Conservation (phyloP, 495 filamentous ascomycete species). For the Aspergillus biplanus region DNA sequence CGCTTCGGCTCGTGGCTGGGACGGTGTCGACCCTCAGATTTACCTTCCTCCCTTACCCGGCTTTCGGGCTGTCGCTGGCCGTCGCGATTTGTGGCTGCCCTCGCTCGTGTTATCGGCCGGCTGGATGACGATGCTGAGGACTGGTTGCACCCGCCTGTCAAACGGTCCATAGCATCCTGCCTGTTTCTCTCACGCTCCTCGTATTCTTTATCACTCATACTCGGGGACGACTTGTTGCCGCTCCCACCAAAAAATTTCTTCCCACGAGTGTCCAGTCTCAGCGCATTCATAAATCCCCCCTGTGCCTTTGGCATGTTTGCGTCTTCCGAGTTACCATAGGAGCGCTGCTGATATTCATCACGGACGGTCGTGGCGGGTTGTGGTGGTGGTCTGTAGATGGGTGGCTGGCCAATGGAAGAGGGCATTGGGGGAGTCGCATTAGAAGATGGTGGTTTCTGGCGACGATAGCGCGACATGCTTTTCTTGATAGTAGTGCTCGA, state of each 20-base stretch:
- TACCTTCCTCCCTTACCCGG: slow-evolving; percentile 16
- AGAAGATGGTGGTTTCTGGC: slow-evolving; percentile 37
- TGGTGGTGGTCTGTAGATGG: slow-evolving; percentile 18
- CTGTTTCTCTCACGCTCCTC: slow-evolving; percentile 49
- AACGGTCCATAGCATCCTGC: slow-evolving; percentile 41
- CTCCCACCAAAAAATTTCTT: slow-evolving; percentile 5
- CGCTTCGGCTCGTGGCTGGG: slow-evolving; percentile 25
- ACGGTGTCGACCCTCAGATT: slow-evolving; percentile 15
- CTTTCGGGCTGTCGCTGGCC: slow-evolving; percentile 2
- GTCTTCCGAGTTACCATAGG: slow-evolving; percentile 1
- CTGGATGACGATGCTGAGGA: slow-evolving; percentile 25
- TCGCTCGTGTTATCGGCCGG: slow-evolving; percentile 23
- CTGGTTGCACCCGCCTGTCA: slow-evolving; percentile 34
- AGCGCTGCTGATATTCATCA: slow-evolving; percentile 2
- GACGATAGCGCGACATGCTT: slow-evolving; percentile 64
- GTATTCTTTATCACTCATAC: slow-evolving; percentile 26
- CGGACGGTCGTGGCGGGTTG: not conserved
- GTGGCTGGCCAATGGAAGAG: slow-evolving; percentile 7
- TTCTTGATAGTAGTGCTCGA: slow-evolving; percentile 45
- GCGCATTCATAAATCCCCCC: slow-evolving; percentile 10
- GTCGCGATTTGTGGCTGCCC: slow-evolving; percentile 21
- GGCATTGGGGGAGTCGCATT: slow-evolving; percentile 36
- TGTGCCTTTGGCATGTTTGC: slow-evolving; percentile 2
- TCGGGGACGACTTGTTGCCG: slow-evolving; percentile 3
- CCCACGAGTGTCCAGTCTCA: slow-evolving; percentile 14